Percentiles rank a stretch among this genome's conserved stretches.
phyloP scores from a whole-genome alignment of 2,329 filamentous ascomycete genomes.

The Aspergillus tubingensis region DNA sequence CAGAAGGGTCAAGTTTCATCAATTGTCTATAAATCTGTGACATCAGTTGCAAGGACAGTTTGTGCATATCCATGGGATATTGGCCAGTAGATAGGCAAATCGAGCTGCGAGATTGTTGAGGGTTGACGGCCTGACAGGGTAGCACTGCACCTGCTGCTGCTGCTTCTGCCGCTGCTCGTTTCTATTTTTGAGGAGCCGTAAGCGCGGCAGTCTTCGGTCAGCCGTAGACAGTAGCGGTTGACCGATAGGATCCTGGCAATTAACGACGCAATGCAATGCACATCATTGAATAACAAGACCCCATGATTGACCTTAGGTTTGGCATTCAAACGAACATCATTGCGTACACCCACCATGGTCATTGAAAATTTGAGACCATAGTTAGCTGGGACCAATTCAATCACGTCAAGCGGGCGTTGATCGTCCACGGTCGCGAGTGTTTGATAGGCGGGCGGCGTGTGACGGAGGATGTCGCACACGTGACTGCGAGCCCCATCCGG shows the following conservation, averaged over 20 bases:
- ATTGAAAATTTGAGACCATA: neutral
- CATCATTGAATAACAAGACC: neutral
- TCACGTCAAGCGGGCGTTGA: neutral
- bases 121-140: neutral
- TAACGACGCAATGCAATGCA: neutral
- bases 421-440: neutral
- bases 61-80: neutral
- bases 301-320: neutral
- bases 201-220: neutral
- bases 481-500: constrained; percentile 8
- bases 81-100: neutral
- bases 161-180: neutral
- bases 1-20: constrained; percentile 11
- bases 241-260: neutral
- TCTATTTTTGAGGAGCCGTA: constrained; percentile 5
- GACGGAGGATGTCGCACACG: constrained; percentile 11
- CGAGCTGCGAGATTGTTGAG: neutral
- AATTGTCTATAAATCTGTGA: constrained; percentile 7
- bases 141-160: neutral
- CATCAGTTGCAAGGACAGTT: neutral
- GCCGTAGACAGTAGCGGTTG: neutral
- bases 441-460: neutral
- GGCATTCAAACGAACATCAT: too few relatives aligned
- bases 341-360: too few relatives aligned
- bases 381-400: neutral